Evolutionary conservation across 108 stramenopile species (phyloP), one percentile per base, ranked within the genome.

Genomic region (Fragilaria radians): DNA sequence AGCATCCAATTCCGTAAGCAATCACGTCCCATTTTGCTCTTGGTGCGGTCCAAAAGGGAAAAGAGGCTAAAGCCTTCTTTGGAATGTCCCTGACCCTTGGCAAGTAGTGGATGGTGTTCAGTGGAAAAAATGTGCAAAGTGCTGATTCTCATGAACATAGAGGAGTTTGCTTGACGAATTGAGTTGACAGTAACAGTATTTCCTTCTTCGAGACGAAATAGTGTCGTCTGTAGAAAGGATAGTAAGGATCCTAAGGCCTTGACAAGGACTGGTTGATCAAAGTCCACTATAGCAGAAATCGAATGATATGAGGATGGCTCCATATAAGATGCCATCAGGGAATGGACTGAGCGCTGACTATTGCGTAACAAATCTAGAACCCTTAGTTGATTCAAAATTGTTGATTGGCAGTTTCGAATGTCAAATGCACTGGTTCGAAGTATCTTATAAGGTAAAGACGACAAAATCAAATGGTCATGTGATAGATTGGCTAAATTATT

Each of bases 21-120:
- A 58, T 85, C 74, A 27, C 79, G 77, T 0, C 97, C 97, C 0
- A 83, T 72, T 50, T 86, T 84, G 60, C 82, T 77, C 34, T 67
- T 79, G 24, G 93, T 94, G 27, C 93, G 68, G 60, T 97, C 93
- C 48, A 97, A 64, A 31, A 97, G 65, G 2, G 90, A 82, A 63
- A 85, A 96, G 32, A 97, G 61, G 47, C 89, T 91, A 51, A 90
- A 96, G 0, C 97, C 95, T 71, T 97, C 95, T 57, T 97, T 97
- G 46, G 85, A 65, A 62, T 74, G 66, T 0, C 78, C 76, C 11
- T 23, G 52, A 18, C 70, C 61, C 14, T 23, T 22, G 17, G 72
- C 82, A 36, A 64, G 61, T 2, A 70, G 46, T 3, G 92, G 92
- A 53, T 90, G 92, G 50, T 77, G 79, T 48, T 94, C 92, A 1